Evolutionary conservation across 148 eudicot species (phyloP).

Genomic region (Cornus florida): DNA sequence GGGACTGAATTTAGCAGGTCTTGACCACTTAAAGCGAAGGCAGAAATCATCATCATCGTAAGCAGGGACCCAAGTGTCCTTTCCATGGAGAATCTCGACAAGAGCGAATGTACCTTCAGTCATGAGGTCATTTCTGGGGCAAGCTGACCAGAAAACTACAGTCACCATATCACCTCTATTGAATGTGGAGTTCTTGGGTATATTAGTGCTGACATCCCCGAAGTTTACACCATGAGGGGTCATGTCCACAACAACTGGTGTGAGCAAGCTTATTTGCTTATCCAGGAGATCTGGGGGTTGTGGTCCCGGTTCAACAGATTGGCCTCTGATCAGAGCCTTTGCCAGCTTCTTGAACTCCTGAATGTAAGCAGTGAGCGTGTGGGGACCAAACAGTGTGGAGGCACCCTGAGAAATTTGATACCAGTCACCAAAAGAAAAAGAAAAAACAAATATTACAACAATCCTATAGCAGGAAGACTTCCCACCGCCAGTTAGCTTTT

Average conservation of each 20-base stretch:
- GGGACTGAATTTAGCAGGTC: constrained; percentile 67
- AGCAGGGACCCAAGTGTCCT: constrained; percentile 66
- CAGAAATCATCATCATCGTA: constrained; percentile 93
- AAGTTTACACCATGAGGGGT: constrained; percentile 65
- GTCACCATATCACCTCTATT: constrained; percentile 68
- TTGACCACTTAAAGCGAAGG: constrained; percentile 76
- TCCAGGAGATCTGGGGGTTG: constrained; percentile 82
- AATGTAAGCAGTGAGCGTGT: constrained; percentile 85
- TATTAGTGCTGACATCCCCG: constrained; percentile 61
- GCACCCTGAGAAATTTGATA: constrained; percentile 65
- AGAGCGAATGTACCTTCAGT: constrained; percentile 88
- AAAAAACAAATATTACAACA: background rate
- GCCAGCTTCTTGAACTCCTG: constrained; percentile 89
- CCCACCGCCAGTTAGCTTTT: background rate
- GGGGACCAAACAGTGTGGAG: constrained; percentile 88
- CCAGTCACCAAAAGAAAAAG: background rate
- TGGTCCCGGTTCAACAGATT: constrained; percentile 61
- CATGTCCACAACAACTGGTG: constrained; percentile 70
- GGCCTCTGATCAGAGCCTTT: constrained; percentile 50
- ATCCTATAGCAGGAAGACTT: background rate
- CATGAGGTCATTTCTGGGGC: constrained; percentile 93
- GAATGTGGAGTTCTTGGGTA: constrained; percentile 64
- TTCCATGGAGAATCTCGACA: constrained; percentile 67
- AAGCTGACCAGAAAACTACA: constrained; percentile 73
- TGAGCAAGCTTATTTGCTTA: constrained; percentile 76